These are phyloP conservation scores for Naematelia aurantialba DNA, from an alignment of 768 basidiomycete species.

Conservation along the genomic window DNA sequence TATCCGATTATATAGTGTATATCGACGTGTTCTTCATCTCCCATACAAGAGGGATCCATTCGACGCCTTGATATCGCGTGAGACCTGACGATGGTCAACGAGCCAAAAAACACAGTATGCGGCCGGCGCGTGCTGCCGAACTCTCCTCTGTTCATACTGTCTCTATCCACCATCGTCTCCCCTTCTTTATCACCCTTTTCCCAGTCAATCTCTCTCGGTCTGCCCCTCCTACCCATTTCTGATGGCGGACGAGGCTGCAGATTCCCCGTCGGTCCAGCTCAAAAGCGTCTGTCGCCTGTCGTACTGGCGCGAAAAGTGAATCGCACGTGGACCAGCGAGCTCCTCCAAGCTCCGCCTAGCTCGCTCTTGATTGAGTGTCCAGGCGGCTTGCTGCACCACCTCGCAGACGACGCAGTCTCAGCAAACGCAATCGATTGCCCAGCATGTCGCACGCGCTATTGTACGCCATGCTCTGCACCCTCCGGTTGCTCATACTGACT, in stretches of 20 bases:
- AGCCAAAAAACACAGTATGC: no score
- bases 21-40: neutral
- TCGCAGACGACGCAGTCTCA: neutral
- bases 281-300: neutral
- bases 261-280: neutral
- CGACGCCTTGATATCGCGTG: no score
- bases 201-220: neutral
- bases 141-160: neutral
- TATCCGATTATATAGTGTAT: no score
- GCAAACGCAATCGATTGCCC: constrained; percentile 14
- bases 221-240: neutral
- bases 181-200: neutral
- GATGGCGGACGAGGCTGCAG: neutral
- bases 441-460: constrained; percentile 50
- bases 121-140: neutral
- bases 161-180: neutral
- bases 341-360: neutral
- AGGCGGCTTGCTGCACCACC: neutral
- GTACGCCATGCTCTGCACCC: constrained; percentile 20
- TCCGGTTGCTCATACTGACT: neutral
- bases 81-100: no score
- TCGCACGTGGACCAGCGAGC: neutral
- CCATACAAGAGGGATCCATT: neutral
- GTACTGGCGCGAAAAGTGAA: neutral
- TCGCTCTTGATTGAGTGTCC: neutral